Conservation (phyloP, 2,329 filamentous ascomycete genomes). For the Aspergillus pseudonomiae region DNA sequence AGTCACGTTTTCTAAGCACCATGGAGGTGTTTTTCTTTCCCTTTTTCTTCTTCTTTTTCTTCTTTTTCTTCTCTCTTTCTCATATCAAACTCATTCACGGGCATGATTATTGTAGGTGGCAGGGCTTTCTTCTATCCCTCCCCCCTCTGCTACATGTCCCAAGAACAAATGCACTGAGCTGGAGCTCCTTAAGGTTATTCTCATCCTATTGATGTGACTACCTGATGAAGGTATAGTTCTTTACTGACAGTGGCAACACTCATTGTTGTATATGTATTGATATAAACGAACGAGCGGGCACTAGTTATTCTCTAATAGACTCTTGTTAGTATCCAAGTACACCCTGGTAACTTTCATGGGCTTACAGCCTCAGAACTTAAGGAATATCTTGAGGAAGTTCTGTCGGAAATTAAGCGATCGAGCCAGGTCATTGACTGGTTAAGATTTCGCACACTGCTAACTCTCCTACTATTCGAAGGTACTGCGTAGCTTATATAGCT, state of each 20-base stretch:
- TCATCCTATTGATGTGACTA: slow-evolving; percentile 21
- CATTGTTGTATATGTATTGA: neutral
- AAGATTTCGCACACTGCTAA: too few relatives aligned
- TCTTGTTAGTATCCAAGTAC: neutral
- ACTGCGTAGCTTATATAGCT: neutral
- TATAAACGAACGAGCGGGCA: neutral
- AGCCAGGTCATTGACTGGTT: too few relatives aligned
- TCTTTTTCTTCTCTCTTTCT: slow-evolving; percentile 38
- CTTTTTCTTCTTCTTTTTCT: slow-evolving; percentile 18
- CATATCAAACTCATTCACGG: slow-evolving; percentile 59
- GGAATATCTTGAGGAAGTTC: neutral
- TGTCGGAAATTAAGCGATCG: neutral
- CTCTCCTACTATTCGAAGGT: neutral
- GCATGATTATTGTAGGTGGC: slow-evolving; percentile 68
- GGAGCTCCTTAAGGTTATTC: slow-evolving; percentile 60
- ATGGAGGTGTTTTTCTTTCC: neutral
- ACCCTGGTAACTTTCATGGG: neutral
- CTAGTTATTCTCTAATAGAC: neutral
- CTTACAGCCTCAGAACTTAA: neutral
- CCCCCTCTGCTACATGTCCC: slow-evolving; percentile 66
- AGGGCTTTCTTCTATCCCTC: slow-evolving; percentile 50
- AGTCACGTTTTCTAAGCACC: slow-evolving; percentile 21
- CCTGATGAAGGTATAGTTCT: slow-evolving; percentile 64
- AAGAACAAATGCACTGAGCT: slow-evolving; percentile 67
- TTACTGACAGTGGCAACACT: slow-evolving; percentile 69